These are phyloP conservation scores for Linum lewisii DNA, from an alignment of 345 rosid genomes.

Conservation along the genomic window DNA sequence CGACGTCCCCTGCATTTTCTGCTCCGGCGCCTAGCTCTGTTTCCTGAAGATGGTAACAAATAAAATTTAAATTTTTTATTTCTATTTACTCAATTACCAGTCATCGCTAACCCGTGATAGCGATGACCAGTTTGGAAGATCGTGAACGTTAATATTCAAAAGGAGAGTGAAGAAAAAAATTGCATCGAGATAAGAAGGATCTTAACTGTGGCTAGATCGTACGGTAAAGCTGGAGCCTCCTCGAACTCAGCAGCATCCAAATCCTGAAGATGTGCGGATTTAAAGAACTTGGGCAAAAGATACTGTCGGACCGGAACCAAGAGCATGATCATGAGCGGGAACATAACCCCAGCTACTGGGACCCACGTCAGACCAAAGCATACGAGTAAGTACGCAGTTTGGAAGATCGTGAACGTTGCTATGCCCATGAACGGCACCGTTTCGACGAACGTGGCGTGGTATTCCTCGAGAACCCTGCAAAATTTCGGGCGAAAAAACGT, in stretches of 20 bases:
- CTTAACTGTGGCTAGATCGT: conserved; percentile 21
- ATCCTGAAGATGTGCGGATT: conserved; percentile 24
- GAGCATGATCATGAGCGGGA: conserved; percentile 30
- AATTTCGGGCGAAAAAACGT: too few species aligned
- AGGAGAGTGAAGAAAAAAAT: neutral
- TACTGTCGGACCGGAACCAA: conserved; percentile 27
- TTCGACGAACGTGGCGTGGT: conserved; percentile 23
- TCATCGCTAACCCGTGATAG: too few species aligned
- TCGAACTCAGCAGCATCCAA: conserved; percentile 26
- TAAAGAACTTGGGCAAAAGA: conserved; percentile 22
- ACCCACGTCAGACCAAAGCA: conserved; percentile 29
- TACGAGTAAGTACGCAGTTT: conserved; percentile 16
- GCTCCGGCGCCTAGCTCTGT: conserved; percentile 20
- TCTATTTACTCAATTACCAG: neutral
- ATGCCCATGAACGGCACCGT: conserved; percentile 24
- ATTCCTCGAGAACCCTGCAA: conserved; percentile 26
- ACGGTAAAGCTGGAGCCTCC: conserved; percentile 27
- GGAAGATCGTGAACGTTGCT: conserved; percentile 21
- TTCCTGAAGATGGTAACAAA: conserved; percentile 8
- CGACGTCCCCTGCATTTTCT: conserved; percentile 11
- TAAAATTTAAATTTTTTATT: neutral
- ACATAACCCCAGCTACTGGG: conserved; percentile 24
- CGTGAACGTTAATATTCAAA: neutral
- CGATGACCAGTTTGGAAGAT: too few species aligned
- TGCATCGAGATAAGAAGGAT: neutral